Conservation (phyloP, 225 moss, liverwort and hornwort genomes). For the Neckera pumila region DNA sequence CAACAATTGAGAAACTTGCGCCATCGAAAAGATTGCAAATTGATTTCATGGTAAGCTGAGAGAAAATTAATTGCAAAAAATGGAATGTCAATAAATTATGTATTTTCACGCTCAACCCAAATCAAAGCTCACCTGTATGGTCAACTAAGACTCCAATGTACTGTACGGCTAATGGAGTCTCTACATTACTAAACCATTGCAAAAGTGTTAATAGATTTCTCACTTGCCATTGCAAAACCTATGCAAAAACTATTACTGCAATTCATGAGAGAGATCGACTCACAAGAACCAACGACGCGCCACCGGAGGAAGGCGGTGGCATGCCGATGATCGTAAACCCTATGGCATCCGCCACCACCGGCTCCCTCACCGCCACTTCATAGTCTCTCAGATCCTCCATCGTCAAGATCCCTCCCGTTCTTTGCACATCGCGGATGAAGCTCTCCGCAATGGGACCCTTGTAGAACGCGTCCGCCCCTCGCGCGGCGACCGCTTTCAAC, state of each 20-base stretch:
- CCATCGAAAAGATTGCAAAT: neutral
- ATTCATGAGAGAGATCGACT: neutral
- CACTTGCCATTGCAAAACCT: neutral
- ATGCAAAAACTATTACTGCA: neutral
- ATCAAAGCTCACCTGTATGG: neutral
- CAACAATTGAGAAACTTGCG: neutral
- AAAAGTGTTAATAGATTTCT: neutral
- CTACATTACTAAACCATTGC: neutral
- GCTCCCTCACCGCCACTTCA: slow-evolving; percentile 29
- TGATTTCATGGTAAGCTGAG: neutral
- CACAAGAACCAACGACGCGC: slow-evolving; percentile 49
- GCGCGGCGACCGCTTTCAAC: slow-evolving; percentile 20
- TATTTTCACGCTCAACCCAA: neutral
- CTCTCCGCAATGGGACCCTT: slow-evolving; percentile 40
- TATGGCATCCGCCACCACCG: slow-evolving; percentile 45
- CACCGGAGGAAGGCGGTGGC: slow-evolving; percentile 93
- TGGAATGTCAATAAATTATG: neutral
- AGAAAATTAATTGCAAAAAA: neutral
- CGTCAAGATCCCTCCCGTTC: slow-evolving; percentile 53
- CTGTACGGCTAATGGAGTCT: neutral
- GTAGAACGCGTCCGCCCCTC: slow-evolving; percentile 55
- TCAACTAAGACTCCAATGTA: neutral
- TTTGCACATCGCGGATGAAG: slow-evolving; percentile 45
- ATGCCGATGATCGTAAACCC: slow-evolving; percentile 58
- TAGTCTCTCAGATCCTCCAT: slow-evolving; percentile 50